Evolutionary conservation across 495 filamentous ascomycete species (phyloP), one percentile per base, ranked within the genome.

Genomic region (Penicillium manginii): DNA sequence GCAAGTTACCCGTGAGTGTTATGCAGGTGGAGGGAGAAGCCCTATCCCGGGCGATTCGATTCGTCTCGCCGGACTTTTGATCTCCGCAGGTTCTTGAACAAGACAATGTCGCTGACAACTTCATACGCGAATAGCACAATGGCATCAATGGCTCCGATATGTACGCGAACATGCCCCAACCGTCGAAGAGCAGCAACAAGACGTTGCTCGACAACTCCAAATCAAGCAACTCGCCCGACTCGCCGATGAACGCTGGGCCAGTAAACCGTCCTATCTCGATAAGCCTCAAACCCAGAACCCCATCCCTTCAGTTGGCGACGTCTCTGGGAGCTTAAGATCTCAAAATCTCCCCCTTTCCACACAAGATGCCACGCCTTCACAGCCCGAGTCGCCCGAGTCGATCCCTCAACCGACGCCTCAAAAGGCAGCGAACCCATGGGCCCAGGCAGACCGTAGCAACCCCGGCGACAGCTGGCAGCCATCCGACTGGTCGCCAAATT

Each of bases 91-190:
- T 29, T n/a, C 37, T 19, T 47, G 48, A 31, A 42, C 2, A 29
- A 52, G 18, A 43, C 2, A 14, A 22, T 42, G 26, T 32, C 31
- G 26, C 58, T 66, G 40, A 66, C 52, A 5, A 19, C 6, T n/a
- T 37, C 14, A 39, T 49, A 8, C 68, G 79, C 55, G 15, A 11
- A 63, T 77, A 76, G 89, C 93, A 1, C 86, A 89, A 77, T 98
- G 94, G 94, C 91, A 93, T 71, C 93, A 97, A 71, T 98, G 94
- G 94, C 87, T 98, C 12, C 91, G 96, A 37, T 83, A 96, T 62
- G 89, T 90, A 9, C 89, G 94, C 4, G 17, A 66, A 7, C 68
- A 83, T 7, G 79, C 96, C 0, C 94, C 94, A 0, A 84, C 84
- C 0, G 74, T 97, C 17, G 62, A 78, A 17, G 94, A 98, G 71